Evolutionary conservation across 306 rosid genomes (phyloP).

Genomic region (Acacia acuminata): DNA sequence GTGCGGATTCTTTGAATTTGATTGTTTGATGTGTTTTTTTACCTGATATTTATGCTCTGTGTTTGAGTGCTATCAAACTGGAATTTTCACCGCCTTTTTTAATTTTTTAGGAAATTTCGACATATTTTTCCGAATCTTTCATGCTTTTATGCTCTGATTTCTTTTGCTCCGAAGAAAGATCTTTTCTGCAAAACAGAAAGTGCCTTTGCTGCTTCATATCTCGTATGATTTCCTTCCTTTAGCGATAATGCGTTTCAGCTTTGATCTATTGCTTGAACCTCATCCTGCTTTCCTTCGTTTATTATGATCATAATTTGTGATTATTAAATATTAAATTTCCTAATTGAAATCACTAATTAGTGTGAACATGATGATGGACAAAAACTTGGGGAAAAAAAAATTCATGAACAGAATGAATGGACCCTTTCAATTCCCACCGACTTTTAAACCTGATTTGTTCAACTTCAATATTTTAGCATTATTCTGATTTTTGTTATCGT

Average conservation of each 20-base stretch:
- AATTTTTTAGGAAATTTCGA: neutral
- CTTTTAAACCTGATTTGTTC: slow-evolving; percentile 28
- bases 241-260: neutral
- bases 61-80: neutral
- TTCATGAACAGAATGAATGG: slow-evolving; percentile 14
- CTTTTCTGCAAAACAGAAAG: neutral
- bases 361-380: neutral
- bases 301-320: neutral
- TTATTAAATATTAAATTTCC: slow-evolving; percentile 7
- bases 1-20: neutral
- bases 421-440: slow-evolving; percentile 29
- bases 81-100: neutral
- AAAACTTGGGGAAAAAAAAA: neutral
- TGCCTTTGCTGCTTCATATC: slow-evolving; percentile 15
- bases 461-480: slow-evolving; percentile 28
- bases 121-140: slow-evolving; percentile 10
- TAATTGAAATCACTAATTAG: neutral
- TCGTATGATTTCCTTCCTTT: slow-evolving; percentile 5
- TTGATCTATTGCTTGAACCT: neutral
- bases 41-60: neutral
- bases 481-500: slow-evolving; percentile 36
- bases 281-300: neutral
- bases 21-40: neutral
- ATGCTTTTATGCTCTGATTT: neutral
- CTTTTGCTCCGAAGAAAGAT: neutral